Conservation (phyloP, 306 rosid species). For the Purshia tridentata region DNA sequence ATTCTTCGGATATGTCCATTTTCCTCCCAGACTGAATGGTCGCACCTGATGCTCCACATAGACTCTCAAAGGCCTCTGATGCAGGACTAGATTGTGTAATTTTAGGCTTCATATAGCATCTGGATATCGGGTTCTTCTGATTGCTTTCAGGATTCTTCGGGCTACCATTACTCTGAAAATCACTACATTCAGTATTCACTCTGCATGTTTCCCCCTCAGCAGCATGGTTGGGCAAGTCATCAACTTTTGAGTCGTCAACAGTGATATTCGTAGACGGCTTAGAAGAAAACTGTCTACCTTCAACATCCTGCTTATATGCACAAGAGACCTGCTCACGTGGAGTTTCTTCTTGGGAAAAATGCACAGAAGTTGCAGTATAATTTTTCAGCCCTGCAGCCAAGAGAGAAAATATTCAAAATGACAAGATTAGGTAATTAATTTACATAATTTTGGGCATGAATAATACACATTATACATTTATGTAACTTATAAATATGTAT, state of each 20-base stretch:
- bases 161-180: slow-evolving; percentile 14
- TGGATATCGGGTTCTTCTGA: slow-evolving; percentile 22
- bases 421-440: not conserved
- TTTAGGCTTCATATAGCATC: slow-evolving; percentile 20
- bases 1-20: slow-evolving; percentile 16
- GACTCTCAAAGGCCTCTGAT: slow-evolving; percentile 23
- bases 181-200: slow-evolving; percentile 11
- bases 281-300: not conserved
- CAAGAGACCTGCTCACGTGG: not conserved
- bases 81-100: slow-evolving; percentile 16
- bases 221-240: not conserved
- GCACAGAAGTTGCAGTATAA: not conserved
- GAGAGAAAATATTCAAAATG: not conserved
- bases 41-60: slow-evolving; percentile 20
- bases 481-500: not conserved
- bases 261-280: not conserved
- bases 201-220: slow-evolving; percentile 14
- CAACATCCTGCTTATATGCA: slow-evolving; percentile 8
- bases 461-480: not conserved
- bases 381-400: not conserved
- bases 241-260: not conserved
- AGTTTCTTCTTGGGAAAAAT: slow-evolving; percentile 8
- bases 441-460: not conserved
- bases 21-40: slow-evolving; percentile 29
- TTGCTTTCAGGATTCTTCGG: slow-evolving; percentile 22